Evolutionary conservation across 78 protist genomes (phyloP).

Genomic region (slime mould (Dictyostelium discoideum)): DNA sequence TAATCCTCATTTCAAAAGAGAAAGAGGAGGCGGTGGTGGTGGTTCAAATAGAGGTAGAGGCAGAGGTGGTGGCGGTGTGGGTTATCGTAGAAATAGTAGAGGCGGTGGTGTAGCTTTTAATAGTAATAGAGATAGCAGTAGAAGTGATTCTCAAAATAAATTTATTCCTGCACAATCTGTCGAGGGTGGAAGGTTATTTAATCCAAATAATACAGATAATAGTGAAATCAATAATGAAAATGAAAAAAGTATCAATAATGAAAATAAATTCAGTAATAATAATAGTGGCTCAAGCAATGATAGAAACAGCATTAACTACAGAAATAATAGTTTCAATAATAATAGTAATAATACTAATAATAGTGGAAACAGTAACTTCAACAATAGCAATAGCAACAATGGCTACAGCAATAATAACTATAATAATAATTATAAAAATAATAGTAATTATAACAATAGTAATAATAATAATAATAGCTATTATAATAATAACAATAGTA

Average conservation of each 20-base stretch:
- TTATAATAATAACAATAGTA: background rate
- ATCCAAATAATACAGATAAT: background rate
- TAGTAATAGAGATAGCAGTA: background rate
- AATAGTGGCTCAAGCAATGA: no score
- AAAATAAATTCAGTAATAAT: background rate
- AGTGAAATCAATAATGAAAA: background rate
- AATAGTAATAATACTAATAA: no score
- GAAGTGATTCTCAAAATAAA: background rate
- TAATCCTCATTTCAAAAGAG: slow-evolving; percentile 19
- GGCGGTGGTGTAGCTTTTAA: background rate
- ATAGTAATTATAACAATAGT: background rate
- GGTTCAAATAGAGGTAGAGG: slow-evolving; percentile 17
- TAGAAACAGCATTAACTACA: background rate
- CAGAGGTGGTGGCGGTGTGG: slow-evolving; percentile 6
- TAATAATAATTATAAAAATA: no score
- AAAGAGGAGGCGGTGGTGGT: slow-evolving; percentile 5
- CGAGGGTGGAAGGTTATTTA: background rate
- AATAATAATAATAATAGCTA: background rate
- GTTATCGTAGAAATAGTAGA: slow-evolving; percentile 19
- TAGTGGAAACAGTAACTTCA: no score
- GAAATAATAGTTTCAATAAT: no score
- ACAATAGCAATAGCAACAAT: no score
- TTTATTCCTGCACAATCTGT: background rate
- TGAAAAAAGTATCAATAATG: background rate
- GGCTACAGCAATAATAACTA: background rate